These are phyloP conservation scores for Aspergillus nomiae DNA, from an alignment of 2,329 filamentous ascomycete species.

Conservation along the genomic window DNA sequence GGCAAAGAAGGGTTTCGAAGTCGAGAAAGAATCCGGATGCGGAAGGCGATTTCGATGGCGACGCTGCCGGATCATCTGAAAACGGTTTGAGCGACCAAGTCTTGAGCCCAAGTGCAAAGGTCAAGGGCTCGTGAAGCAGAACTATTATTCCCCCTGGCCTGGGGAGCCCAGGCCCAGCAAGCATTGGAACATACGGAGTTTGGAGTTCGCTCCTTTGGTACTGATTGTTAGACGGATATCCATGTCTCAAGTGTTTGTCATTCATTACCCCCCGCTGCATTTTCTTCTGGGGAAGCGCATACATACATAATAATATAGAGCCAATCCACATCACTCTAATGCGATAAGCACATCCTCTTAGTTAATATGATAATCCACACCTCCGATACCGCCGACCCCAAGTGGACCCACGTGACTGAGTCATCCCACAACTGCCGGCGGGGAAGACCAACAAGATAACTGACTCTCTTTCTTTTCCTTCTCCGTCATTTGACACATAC, in stretches of 20 bases:
- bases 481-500: constrained; percentile 16
- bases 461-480: constrained; percentile 17
- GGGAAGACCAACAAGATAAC: constrained; percentile 13
- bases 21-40: constrained; percentile 63
- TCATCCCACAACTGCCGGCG: constrained; percentile 7
- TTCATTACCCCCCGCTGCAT: neutral
- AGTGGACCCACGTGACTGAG: constrained; percentile 26
- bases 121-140: constrained; percentile 32
- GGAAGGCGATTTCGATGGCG: constrained; percentile 61
- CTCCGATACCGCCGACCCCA: constrained; percentile 5
- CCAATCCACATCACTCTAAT: neutral
- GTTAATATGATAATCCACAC: constrained; percentile 2
- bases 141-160: neutral
- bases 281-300: neutral
- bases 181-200: constrained; percentile 9
- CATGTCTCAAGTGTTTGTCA: constrained; percentile 4
- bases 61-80: constrained; percentile 29
- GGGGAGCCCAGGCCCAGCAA: neutral
- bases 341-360: neutral
- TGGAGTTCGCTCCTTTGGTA: constrained; percentile 5
- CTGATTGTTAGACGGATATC: constrained; percentile 7
- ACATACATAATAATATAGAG: neutral
- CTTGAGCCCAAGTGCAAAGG: constrained; percentile 25
- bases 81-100: constrained; percentile 23
- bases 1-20: constrained; percentile 70